Conservation (phyloP, 148 eudicot genomes). For the Pouteria glomerata region DNA sequence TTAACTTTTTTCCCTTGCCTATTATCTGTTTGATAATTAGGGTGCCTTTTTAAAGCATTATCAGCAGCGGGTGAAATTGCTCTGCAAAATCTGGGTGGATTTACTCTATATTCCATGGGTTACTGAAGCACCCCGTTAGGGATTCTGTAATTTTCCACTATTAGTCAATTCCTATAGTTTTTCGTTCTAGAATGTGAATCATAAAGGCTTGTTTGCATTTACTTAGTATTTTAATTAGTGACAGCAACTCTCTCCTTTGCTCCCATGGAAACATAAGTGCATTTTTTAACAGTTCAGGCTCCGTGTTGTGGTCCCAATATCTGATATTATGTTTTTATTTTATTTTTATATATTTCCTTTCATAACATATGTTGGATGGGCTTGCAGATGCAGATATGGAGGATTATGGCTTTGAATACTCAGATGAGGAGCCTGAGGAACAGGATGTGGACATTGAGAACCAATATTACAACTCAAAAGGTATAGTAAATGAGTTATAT, state of each 20-base stretch:
- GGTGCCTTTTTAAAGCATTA: not conserved
- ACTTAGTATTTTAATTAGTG: too few species aligned
- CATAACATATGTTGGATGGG: not conserved
- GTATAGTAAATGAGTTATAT: slow-evolving; percentile 19
- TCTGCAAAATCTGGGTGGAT: not conserved
- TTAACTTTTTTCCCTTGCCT: not conserved
- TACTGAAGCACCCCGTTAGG: not conserved
- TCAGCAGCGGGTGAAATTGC: not conserved
- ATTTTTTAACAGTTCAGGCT: not conserved
- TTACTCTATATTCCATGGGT: not conserved
- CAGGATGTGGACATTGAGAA: slow-evolving; percentile 96
- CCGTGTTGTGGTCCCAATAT: not conserved
- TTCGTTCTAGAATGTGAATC: too few species aligned
- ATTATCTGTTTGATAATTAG: not conserved
- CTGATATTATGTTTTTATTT: not conserved
- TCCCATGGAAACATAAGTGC: not conserved
- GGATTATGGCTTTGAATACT: slow-evolving; percentile 94
- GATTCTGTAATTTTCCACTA: not conserved
- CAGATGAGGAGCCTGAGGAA: slow-evolving; percentile 94
- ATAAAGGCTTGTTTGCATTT: too few species aligned
- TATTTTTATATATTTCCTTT: not conserved
- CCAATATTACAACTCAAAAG: slow-evolving; percentile 96
- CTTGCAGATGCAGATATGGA: slow-evolving; percentile 94
- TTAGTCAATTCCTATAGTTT: too few species aligned
- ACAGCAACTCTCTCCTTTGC: not conserved